Base-by-base conservation (phyloP, 495 filamentous ascomycete genomes). In the Penicillium alfredii region DNA sequence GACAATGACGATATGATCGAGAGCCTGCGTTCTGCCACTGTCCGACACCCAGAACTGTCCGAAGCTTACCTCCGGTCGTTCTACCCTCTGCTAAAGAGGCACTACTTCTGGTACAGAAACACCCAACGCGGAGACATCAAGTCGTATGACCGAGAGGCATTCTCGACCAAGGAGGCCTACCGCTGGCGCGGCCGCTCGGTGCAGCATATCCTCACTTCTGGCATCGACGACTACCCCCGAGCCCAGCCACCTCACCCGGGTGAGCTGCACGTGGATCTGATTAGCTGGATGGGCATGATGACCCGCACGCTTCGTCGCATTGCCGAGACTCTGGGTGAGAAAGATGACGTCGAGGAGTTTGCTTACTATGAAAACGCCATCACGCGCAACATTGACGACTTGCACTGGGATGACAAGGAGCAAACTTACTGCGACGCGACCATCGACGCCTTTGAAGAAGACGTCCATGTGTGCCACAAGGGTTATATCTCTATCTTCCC, bases 271-370 rank as follows among this genome's bases (percentile, higher is more conserved):
- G 81, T 90, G 24, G 92, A 98, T 65, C 71, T 96, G 17, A 82
- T 97, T 47, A 88, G 84, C 30, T 98, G 92, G 92, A 82, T 98
- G 72, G 93, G 90, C 23, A 79, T 94, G 73, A 93, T 94, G 86
- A 83, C 86, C 19, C 74, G 81, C 34, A 77, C 80, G 16, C 72
- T 98, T 31, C 73, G 77, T 39, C 82, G 84, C 45, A 82, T 96
- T 51, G 89, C 87, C 3, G 63, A 73, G 8, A 73, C 71, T 6
- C 71, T 96, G 21, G 79, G 73, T 30, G 73, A 88, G 41, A 63
- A 63, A 8, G 86, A 90, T 18, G 90, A 98, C 49, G 81, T 71
- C 1, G 70, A 76, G 22, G 72, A 82, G 41, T 84, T 86, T 49
- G 66, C 67, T n/a, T 76, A 72, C 32, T 80, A 83, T 35, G 77